Percentiles rank a stretch among this genome's conserved stretches.
Conservation (phyloP, 108 stramenopile genomes). For the Cyclotella choctawhatcheeana region DNA sequence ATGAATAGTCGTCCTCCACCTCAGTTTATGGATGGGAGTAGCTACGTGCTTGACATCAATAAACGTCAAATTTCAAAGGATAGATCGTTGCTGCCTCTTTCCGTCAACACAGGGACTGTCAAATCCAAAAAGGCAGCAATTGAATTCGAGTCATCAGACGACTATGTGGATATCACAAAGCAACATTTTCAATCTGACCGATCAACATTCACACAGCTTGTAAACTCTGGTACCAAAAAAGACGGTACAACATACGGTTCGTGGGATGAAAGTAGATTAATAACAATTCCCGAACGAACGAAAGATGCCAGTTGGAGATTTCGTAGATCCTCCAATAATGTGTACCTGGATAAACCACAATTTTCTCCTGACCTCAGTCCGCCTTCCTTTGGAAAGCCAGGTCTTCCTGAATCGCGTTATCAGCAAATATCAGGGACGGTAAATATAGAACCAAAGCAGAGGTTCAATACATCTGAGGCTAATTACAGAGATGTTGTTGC, state of each 20-base stretch:
- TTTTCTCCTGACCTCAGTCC: background rate
- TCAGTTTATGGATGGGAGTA: background rate
- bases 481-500: background rate
- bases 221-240: slow-evolving; percentile 15
- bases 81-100: background rate
- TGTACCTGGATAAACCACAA: slow-evolving; percentile 1
- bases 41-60: background rate
- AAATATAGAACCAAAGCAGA: background rate
- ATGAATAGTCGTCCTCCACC: slow-evolving; percentile 9
- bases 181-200: slow-evolving; percentile 6
- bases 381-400: background rate
- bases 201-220: slow-evolving; percentile 1
- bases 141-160: background rate
- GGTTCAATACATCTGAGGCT: slow-evolving; percentile 4
- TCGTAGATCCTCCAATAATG: background rate
- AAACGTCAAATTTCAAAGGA: background rate
- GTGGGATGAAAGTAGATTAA: slow-evolving; percentile 10
- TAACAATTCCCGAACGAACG: slow-evolving; percentile 5
- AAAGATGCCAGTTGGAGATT: slow-evolving; percentile 5
- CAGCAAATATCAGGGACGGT: background rate
- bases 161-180: slow-evolving; percentile 12
- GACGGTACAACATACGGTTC: slow-evolving; percentile 7
- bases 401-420: background rate
- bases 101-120: too few relatives aligned
- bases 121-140: too few relatives aligned